Evolutionary conservation across 768 basidiomycete species (phyloP).

Genomic region (Strobilomyces dryophilus): DNA sequence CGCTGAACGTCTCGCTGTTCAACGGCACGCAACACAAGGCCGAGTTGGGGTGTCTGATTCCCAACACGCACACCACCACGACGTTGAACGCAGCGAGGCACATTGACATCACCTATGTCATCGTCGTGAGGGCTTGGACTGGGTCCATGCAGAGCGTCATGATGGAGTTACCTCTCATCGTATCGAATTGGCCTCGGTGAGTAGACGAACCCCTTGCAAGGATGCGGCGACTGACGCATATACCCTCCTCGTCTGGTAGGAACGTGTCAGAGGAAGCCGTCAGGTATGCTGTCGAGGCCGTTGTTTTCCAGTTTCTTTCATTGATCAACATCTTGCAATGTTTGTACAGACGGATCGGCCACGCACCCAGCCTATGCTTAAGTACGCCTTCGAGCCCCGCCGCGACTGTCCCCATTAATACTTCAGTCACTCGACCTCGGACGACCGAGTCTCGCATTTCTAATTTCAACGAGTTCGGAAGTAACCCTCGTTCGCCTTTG

Average conservation of each 20-base stretch:
- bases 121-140: constrained; percentile 74
- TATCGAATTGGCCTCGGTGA: constrained; percentile 85
- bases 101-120: constrained; percentile 79
- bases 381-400: constrained; percentile 26
- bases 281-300: constrained; percentile 27
- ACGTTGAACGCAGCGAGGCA: constrained; percentile 79
- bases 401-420: constrained; percentile 28
- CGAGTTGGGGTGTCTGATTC: constrained; percentile 69
- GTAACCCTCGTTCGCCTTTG: constrained; percentile 4
- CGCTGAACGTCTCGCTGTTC: constrained; percentile 69
- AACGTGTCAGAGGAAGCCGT: constrained; percentile 70
- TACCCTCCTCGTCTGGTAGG: constrained; percentile 33
- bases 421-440: constrained; percentile 17
- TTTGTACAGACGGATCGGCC: constrained; percentile 43
- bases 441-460: constrained; percentile 20
- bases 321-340: background rate
- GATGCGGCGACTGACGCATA: background rate
- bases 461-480: constrained; percentile 4
- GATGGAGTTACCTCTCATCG: constrained; percentile 74
- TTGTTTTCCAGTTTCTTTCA: background rate
- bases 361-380: constrained; percentile 39
- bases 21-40: constrained; percentile 67
- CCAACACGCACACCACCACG: constrained; percentile 71
- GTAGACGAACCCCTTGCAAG: constrained; percentile 19
- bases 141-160: constrained; percentile 59